Evolutionary conservation across 805 yeast genomes (phyloP), one percentile per base, ranked within the genome.

Genomic region (Wickerhamiella vanderwaltii): DNA sequence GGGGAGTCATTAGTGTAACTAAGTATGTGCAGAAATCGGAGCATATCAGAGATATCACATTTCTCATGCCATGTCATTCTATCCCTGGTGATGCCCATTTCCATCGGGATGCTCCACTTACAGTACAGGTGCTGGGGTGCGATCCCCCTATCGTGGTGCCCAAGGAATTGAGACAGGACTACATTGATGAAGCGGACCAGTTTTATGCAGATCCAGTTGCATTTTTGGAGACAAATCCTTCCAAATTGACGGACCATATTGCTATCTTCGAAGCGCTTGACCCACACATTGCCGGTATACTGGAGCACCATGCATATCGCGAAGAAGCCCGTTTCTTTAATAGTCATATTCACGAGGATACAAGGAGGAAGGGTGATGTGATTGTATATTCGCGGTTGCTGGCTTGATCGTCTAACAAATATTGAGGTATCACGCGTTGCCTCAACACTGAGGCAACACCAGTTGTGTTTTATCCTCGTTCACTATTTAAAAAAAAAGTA

Each of bases 21-120:
- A 60, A 71, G 11, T 67, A 65, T 36, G 52, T 87, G 17, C 67
- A 76, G 30, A 46, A 59, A 17, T 56, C 64, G 25, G 52, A 61
- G 3, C 29, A 31, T 4, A 67, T 73, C 7, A 47, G 59, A 6
- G 68, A 80, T 1, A 61, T 87, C 22, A 94, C 95, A 0, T 83
- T 91, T 51, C 59, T 91, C 12, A 85, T 87, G 55, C 98, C 99
- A 0, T 91, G 99, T 53, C 99, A 91, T 59, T 87, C 97, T 0
- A 88, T 96, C 0, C 99, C 98, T 2, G 82, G 91, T 77, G 95
- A 85, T 55, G 73, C 91, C 19, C 76, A 80, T 55, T 60, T 91
- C 30, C 94, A 87, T 54, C 62, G 81, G 15, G 43, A 41, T 4
- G 39, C 38, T 2, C 43, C 41, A 6, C 16, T 71, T 3, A 50